A percentile compares a stretch with the other conserved stretches of the same genome.
phyloP scores from a whole-genome alignment of 108 stramenopile genomes.

The Nitzschia palea region DNA sequence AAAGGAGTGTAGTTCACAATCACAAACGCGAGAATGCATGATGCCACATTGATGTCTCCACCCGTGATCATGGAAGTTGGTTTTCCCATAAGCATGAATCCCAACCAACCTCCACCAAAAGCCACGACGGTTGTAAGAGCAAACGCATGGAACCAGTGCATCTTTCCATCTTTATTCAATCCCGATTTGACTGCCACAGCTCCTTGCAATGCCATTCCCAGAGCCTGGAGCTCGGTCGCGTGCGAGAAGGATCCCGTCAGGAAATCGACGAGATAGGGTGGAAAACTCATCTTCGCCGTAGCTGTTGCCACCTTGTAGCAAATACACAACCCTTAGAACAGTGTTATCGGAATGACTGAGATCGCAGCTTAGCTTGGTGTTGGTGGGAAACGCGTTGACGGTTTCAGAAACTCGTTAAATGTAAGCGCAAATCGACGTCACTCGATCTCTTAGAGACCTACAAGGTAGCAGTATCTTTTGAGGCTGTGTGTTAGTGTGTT shows the following conservation, averaged over 20 bases:
- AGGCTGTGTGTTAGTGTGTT: too few relatives aligned
- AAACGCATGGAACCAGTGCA: constrained; percentile 86
- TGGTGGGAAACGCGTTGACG: too few relatives aligned
- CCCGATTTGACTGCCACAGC: constrained; percentile 72
- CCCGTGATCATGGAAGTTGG: constrained; percentile 75
- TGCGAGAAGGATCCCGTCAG: constrained; percentile 52
- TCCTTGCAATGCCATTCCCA: constrained; percentile 73
- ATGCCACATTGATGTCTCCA: constrained; percentile 61
- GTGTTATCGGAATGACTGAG: too few relatives aligned
- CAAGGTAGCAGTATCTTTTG: too few relatives aligned
- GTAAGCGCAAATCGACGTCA: too few relatives aligned
- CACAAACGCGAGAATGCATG: constrained; percentile 57
- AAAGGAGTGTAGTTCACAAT: constrained; percentile 64
- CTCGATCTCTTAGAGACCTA: too few relatives aligned
- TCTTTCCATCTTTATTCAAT: constrained; percentile 51
- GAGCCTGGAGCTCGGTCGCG: constrained; percentile 49
- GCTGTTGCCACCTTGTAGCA: too few relatives aligned
- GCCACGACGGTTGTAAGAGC: constrained; percentile 50
- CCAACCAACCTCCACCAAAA: constrained; percentile 76
- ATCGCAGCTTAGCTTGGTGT: too few relatives aligned
- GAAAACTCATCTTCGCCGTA: constrained; percentile 11
- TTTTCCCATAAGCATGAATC: constrained; percentile 79
- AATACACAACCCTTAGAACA: too few relatives aligned
- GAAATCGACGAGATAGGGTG: constrained; percentile 32
- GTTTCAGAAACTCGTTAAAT: too few relatives aligned